phyloP scores from a whole-genome alignment of 2,329 filamentous ascomycete genomes.

The Aspergillus fumigatiaffinis region DNA sequence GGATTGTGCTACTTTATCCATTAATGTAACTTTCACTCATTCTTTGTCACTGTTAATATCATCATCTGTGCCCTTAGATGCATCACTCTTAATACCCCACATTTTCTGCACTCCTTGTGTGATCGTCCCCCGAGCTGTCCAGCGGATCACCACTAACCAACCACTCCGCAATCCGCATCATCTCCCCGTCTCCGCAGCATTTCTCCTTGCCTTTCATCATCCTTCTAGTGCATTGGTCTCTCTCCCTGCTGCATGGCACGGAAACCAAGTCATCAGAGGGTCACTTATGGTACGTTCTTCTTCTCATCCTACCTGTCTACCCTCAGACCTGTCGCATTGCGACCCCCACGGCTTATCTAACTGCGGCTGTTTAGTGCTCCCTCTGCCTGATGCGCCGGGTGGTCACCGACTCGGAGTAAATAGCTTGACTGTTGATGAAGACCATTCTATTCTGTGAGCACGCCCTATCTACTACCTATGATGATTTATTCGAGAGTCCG shows the following conservation, averaged over 20 bases:
- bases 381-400: conserved; percentile 68
- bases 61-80: conserved; percentile 3
- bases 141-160: conserved; percentile 2
- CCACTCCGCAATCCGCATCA: conserved; percentile 12
- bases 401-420: conserved; percentile 94
- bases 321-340: background rate
- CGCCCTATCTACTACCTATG: background rate
- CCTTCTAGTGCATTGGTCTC: conserved; percentile 1
- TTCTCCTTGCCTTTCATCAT: conserved; percentile 14
- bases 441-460: conserved; percentile 79
- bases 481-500: background rate
- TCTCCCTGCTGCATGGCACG: conserved; percentile 53
- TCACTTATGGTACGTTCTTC: conserved; percentile 61
- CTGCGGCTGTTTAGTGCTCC: conserved; percentile 54
- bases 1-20: background rate
- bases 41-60: background rate
- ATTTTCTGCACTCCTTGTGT: conserved; percentile 5
- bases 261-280: conserved; percentile 63
- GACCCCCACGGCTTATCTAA: background rate
- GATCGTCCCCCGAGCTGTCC: conserved; percentile 15
- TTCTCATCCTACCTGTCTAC: background rate
- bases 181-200: conserved; percentile 13
- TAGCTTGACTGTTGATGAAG: conserved; percentile 80
- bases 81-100: conserved; percentile 2
- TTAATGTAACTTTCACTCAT: background rate